Conservation (phyloP, 2,329 filamentous ascomycete genomes). For the Chaetoscypha palmicola region DNA sequence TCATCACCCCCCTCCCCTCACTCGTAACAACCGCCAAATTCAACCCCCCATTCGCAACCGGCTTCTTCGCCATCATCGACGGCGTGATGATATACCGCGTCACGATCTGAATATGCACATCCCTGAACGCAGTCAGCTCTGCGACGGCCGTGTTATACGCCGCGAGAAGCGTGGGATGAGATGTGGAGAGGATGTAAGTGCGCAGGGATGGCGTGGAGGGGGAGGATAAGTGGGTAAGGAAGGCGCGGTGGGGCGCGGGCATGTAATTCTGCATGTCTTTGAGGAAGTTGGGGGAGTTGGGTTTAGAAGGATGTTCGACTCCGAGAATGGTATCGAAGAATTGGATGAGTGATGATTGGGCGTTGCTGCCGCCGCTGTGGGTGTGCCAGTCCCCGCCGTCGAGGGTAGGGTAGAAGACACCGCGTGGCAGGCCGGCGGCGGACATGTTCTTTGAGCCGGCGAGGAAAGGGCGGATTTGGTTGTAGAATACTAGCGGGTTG, state of each 20-base stretch:
- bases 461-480: constrained; percentile 79
- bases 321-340: constrained; percentile 86
- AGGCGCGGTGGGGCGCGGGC: constrained; percentile 75
- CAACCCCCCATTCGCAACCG: constrained; percentile 39
- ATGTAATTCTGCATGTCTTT: constrained; percentile 80
- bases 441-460: constrained; percentile 92
- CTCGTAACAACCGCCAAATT: constrained; percentile 28
- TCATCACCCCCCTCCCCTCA: constrained; percentile 39
- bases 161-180: constrained; percentile 44
- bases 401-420: constrained; percentile 77
- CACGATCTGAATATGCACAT: constrained; percentile 85
- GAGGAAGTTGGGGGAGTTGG: constrained; percentile 23
- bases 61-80: constrained; percentile 36
- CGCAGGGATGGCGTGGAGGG: constrained; percentile 61
- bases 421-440: constrained; percentile 71
- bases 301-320: constrained; percentile 59
- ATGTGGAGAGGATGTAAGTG: constrained; percentile 46
- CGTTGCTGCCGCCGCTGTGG: constrained; percentile 85
- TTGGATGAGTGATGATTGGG: constrained; percentile 86
- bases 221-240: constrained; percentile 62
- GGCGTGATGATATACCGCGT: constrained; percentile 85
- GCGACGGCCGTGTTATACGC: constrained; percentile 69
- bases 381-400: constrained; percentile 60
- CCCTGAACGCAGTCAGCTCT: constrained; percentile 68
- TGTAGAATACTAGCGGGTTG: constrained; percentile 81